Evolutionary conservation across 208 protist species (phyloP), one percentile per base, ranked within the genome.

Genomic region (Novymonas esmeraldas): DNA sequence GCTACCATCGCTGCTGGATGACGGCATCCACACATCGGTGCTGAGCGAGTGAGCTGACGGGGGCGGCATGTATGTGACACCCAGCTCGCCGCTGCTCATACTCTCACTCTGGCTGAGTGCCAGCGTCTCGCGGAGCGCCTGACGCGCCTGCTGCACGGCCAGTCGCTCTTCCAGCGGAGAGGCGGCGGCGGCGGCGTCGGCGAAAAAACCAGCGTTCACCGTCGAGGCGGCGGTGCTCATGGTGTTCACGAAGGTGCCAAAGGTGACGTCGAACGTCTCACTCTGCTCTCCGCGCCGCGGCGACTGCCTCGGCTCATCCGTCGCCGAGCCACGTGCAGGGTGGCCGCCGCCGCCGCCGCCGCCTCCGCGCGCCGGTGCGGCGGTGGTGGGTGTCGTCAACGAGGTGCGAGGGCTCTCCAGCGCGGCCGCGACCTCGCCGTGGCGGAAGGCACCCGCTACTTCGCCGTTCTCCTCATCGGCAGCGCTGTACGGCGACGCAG

Each of bases 391-490:
- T n/a, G n/a, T n/a, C n/a, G n/a, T n/a, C n/a, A 51, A 24, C 7
- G 51, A 18, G 62, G 62, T 28, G 29, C n/a, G 48, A 22, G 50
- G 50, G 16, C 50, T 54, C 6, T 55, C 29, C 41, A 16, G 22
- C 41, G 46, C 51, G 26, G 3, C 18, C 4, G 50, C 52, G 33
- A 28, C 14, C 28, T 24, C 51, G 14, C 41, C 55, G 41, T 29
- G 64, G 24, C 36, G 57, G 36, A 55, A 70, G 10, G 39, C 55
- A 2, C 31, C 46, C 6, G 46, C 64, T 14, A 64, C 9, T 55
- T 70, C 54, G 36, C 56, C 55, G n/a, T 39, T 70, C 41, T 63
- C 64, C 28, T 70, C 64, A 45, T 70, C 64, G 31, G 41, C 64
- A 28, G 55, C 45, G 56, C 62, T n/a, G 56, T 42, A 56, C 7